These are phyloP conservation scores for Epithele typhae DNA, from an alignment of 768 basidiomycete species.

Conservation along the genomic window DNA sequence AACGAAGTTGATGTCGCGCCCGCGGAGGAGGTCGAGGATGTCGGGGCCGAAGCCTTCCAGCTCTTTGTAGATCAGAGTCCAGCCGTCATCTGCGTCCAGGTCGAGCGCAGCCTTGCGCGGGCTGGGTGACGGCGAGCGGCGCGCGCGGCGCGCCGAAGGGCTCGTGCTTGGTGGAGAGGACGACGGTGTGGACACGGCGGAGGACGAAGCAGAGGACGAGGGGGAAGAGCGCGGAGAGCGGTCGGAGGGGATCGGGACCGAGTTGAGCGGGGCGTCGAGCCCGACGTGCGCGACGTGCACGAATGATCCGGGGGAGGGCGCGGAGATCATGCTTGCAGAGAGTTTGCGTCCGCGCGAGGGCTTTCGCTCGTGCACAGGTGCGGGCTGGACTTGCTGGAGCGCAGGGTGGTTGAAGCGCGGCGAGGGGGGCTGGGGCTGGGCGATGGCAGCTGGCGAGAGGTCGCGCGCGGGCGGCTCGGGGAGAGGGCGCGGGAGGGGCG, in stretches of 20 bases:
- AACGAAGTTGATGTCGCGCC: conserved; percentile 28
- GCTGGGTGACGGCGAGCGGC: no score
- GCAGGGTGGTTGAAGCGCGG: no score
- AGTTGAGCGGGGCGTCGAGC: conserved; percentile 42
- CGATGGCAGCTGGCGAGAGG: not conserved
- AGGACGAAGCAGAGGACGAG: no score
- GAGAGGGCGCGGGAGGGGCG: not conserved
- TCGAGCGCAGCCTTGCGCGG: no score
- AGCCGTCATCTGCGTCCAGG: conserved; percentile 45
- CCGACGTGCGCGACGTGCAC: conserved; percentile 66
- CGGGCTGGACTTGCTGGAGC: no score
- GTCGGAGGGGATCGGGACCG: no score
- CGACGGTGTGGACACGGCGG: no score
- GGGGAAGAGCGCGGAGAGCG: conserved; percentile 43
- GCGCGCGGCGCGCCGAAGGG: no score
- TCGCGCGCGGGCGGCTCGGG: not conserved
- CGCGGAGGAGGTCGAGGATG: conserved; percentile 20
- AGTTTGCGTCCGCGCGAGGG: conserved; percentile 9
- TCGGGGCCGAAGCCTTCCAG: conserved; percentile 37
- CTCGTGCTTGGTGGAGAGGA: no score
- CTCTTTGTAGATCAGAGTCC: conserved; percentile 38
- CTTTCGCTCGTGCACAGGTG: not conserved
- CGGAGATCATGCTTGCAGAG: conserved; percentile 47
- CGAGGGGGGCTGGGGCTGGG: no score
- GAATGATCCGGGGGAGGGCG: conserved; percentile 57